Conservation (phyloP, 805 yeast genomes). For the Teunomyces stri region DNA sequence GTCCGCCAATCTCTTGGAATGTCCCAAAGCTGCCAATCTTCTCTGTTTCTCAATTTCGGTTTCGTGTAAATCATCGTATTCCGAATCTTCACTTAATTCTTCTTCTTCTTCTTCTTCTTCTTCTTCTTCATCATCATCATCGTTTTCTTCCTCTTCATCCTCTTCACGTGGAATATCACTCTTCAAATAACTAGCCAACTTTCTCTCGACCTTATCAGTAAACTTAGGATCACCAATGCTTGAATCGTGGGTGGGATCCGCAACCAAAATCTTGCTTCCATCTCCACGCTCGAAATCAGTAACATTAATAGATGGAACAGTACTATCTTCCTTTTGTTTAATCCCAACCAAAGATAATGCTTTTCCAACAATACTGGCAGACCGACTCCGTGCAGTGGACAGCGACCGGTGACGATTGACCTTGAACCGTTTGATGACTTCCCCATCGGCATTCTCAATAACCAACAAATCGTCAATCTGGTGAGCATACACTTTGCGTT, state of each 20-base stretch:
- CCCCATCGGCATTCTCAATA: constrained; percentile 91
- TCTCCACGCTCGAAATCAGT: neutral
- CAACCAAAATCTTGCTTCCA: constrained; percentile 8
- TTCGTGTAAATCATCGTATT: constrained; percentile 38
- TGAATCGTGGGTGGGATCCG: constrained; percentile 11
- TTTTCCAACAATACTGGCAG: constrained; percentile 40
- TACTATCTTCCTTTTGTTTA: constrained; percentile 19
- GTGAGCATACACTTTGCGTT: constrained; percentile 61
- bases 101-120: constrained; percentile 20
- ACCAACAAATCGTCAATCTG: constrained; percentile 74
- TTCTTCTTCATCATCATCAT: constrained; percentile 16
- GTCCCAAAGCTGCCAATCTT: constrained; percentile 58
- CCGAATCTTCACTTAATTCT: constrained; percentile 22
- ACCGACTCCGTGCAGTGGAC: constrained; percentile 16
- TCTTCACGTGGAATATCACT: neutral
- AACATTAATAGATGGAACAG: constrained; percentile 9
- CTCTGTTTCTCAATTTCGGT: constrained; percentile 67
- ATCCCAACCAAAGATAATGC: constrained; percentile 59
- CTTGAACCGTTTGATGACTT: constrained; percentile 74
- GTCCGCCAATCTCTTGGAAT: constrained; percentile 39
- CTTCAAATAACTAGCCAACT: constrained; percentile 15
- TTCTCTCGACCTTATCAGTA: constrained; percentile 15
- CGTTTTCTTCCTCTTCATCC: neutral
- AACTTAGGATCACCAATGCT: constrained; percentile 14
- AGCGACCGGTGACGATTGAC: constrained; percentile 53